These are phyloP conservation scores for Leishmania braziliensis DNA, from an alignment of 208 protist species.

Conservation along the genomic window DNA sequence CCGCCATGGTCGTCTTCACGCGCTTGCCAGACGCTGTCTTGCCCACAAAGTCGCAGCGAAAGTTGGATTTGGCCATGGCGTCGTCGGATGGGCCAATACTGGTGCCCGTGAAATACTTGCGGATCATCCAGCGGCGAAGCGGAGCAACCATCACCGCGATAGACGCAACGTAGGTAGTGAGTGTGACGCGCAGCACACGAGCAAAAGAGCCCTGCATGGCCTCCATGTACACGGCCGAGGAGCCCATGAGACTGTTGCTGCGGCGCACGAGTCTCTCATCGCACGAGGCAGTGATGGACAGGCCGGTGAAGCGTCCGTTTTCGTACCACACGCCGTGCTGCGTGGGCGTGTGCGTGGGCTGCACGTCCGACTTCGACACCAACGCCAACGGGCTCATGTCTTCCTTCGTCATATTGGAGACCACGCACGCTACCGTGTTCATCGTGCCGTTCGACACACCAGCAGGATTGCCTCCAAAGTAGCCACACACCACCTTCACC, in stretches of 20 bases:
- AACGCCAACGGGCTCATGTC: conserved; percentile 55
- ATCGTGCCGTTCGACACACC: conserved; percentile 72
- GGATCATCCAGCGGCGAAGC: conserved; percentile 46
- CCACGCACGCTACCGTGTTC: conserved; percentile 45
- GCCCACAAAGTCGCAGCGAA: conserved; percentile 60
- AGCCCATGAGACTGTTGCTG: conserved; percentile 72
- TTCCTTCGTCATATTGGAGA: conserved; percentile 26
- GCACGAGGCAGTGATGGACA: conserved; percentile 62
- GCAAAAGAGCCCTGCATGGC: conserved; percentile 40
- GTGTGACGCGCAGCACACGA: conserved; percentile 24
- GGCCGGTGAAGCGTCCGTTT: conserved; percentile 45
- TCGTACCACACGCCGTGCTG: conserved; percentile 69
- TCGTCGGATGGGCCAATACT: conserved; percentile 51
- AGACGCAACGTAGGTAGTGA: conserved; percentile 24
- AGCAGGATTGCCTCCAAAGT: conserved; percentile 37
- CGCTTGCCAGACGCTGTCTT: conserved; percentile 44
- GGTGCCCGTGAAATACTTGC: conserved; percentile 33
- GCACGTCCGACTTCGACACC: conserved; percentile 36
- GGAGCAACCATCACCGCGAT: conserved; percentile 41
- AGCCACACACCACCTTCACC: conserved; percentile 50
- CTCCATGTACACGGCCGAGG: conserved; percentile 64
- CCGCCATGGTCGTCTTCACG: conserved; percentile 36
- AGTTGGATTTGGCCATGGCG: conserved; percentile 43
- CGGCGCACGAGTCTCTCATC: conserved; percentile 86
- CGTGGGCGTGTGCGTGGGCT: conserved; percentile 37